A percentile compares a stretch with the other conserved stretches of the same genome.
These are phyloP conservation scores for Penicillium verrucosum DNA, from an alignment of 2,329 filamentous ascomycete species.

Conservation along the genomic window DNA sequence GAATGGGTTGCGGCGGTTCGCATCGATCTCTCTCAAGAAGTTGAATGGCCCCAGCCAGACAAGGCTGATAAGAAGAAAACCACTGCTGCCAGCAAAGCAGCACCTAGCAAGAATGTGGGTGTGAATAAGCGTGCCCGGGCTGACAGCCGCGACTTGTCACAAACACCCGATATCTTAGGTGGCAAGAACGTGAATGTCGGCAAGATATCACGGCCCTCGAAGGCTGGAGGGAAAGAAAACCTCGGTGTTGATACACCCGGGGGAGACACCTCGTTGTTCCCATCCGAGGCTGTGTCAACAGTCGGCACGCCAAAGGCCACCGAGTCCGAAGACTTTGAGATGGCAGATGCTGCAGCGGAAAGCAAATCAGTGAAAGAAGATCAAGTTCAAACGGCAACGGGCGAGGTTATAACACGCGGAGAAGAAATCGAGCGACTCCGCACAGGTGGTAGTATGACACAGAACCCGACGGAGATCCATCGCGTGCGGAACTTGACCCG, in stretches of 20 bases:
- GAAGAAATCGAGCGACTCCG: conserved; percentile 95
- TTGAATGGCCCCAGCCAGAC: conserved; percentile 93
- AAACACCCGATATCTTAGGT: conserved; percentile 52
- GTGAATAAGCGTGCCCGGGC: conserved; percentile 51
- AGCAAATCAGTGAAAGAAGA: conserved; percentile 37
- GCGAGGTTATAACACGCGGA: conserved; percentile 58
- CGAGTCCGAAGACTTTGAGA: conserved; percentile 43
- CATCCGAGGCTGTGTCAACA: conserved; percentile 37
- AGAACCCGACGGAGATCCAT: conserved; percentile 94
- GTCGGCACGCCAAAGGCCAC: conserved; percentile 39
- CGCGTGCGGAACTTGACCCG: conserved; percentile 92
- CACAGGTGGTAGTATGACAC: conserved; percentile 95
- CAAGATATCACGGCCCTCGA: conserved; percentile 49
- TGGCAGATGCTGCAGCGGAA: conserved; percentile 38
- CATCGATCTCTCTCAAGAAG: conserved; percentile 83
- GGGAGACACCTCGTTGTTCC: conserved; percentile 31
- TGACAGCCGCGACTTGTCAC: conserved; percentile 54
- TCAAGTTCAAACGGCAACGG: conserved; percentile 32
- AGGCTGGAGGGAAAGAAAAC: conserved; percentile 61
- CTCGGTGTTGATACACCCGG: conserved; percentile 45
- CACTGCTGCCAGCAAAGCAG: conserved; percentile 50
- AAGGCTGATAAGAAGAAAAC: conserved; percentile 86
- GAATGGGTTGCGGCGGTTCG: conserved; percentile 85
- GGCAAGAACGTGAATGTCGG: conserved; percentile 49
- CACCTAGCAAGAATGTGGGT: conserved; percentile 54